Conservation (phyloP, 2,329 filamentous ascomycete species). For the Rhinocladiella similis region DNA sequence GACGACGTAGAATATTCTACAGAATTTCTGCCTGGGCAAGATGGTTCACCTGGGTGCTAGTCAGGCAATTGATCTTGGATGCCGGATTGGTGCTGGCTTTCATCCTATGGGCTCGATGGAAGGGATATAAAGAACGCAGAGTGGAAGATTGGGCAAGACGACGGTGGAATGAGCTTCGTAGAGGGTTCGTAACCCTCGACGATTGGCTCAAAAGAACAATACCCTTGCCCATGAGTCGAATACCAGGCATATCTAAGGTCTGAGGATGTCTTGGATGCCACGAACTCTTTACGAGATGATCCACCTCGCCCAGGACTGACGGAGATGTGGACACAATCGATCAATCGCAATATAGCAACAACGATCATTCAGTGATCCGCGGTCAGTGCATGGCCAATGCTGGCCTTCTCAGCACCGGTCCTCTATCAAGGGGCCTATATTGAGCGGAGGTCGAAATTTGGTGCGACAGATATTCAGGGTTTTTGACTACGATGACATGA, state of each 20-base stretch:
- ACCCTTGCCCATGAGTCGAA: not conserved
- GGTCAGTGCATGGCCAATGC: no score
- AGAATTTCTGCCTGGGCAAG: constrained; percentile 68
- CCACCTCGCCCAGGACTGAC: no score
- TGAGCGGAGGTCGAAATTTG: no score
- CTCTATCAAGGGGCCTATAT: no score
- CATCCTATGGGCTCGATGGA: constrained; percentile 43
- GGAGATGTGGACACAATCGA: no score
- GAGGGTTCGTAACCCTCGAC: constrained; percentile 4
- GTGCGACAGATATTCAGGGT: no score
- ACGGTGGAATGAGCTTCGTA: constrained; percentile 20
- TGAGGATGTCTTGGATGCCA: no score
- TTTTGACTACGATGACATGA: no score
- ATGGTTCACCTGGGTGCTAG: constrained; percentile 67
- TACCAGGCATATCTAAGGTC: not conserved
- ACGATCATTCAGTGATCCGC: no score
- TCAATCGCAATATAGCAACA: no score
- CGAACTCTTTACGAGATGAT: no score
- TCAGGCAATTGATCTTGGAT: constrained; percentile 76
- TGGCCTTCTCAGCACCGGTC: no score
- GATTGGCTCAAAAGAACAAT: constrained; percentile 10
- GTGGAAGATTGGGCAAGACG: constrained; percentile 36
- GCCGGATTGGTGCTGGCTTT: constrained; percentile 51
- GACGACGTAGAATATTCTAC: constrained; percentile 53
- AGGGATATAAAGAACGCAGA: constrained; percentile 39